A percentile compares a stretch with the other conserved stretches of the same genome.
Conservation (phyloP, 2,329 filamentous ascomycete genomes). For the Penicillium olsonii region DNA sequence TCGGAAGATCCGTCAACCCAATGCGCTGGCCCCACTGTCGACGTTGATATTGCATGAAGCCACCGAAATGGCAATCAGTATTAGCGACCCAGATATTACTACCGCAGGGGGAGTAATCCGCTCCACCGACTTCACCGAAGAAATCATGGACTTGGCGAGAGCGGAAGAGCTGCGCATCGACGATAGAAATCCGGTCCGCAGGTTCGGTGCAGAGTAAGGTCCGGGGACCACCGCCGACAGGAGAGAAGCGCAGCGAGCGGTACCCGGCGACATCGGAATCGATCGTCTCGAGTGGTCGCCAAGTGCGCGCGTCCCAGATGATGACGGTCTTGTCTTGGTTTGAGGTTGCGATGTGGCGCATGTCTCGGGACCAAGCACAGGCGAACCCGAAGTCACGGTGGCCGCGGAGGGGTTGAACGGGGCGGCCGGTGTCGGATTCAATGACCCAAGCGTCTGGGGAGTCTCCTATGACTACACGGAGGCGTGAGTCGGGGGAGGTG, state of each 20-base stretch:
- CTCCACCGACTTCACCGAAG: slow-evolving; percentile 49
- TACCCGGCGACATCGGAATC: slow-evolving; percentile 49
- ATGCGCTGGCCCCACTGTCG: slow-evolving; percentile 39
- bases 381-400: slow-evolving; percentile 49
- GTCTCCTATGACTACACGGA: slow-evolving; percentile 49
- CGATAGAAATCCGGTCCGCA: slow-evolving; percentile 47
- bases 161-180: slow-evolving; percentile 46
- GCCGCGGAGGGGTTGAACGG: slow-evolving; percentile 39
- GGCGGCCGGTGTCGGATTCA: slow-evolving; percentile 45
- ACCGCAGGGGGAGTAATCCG: slow-evolving; percentile 46
- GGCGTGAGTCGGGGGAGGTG: slow-evolving; percentile 45
- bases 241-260: slow-evolving; percentile 46
- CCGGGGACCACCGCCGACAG: slow-evolving; percentile 45
- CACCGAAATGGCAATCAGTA: slow-evolving; percentile 45
- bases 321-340: slow-evolving; percentile 50
- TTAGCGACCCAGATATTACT: slow-evolving; percentile 47
- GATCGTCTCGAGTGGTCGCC: slow-evolving; percentile 42
- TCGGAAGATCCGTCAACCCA: slow-evolving; percentile 36
- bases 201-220: slow-evolving; percentile 47
- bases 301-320: slow-evolving; percentile 49
- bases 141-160: slow-evolving; percentile 48
- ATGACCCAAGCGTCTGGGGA: slow-evolving; percentile 44
- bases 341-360: slow-evolving; percentile 49
- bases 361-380: slow-evolving; percentile 50
- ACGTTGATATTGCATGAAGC: slow-evolving; percentile 48